Conservation (phyloP, 805 yeast genomes). For the Starmerella riodocensis region DNA sequence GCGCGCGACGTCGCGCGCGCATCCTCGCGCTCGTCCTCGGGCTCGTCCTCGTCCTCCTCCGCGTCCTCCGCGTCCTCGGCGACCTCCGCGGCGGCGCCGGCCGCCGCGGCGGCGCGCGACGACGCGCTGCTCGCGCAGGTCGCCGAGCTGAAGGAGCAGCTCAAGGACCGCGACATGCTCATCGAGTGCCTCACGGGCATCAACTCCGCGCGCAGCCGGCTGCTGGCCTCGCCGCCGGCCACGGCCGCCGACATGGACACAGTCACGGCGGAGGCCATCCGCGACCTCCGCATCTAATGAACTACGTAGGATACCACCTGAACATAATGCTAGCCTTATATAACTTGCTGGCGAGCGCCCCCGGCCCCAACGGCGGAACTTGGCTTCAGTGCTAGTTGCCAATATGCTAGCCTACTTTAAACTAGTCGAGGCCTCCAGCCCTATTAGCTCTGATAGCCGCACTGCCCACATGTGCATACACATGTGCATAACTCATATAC, state of each 20-base stretch:
- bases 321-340: no score
- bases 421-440: no score
- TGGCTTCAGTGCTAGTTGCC: no score
- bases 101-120: conserved; percentile 20
- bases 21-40: no score
- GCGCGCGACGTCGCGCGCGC: no score
- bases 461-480: no score
- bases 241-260: background rate
- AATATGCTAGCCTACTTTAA: no score
- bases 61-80: background rate
- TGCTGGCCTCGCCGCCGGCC: background rate
- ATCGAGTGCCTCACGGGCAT: conserved; percentile 8
- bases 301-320: no score
- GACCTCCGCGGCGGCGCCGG: background rate
- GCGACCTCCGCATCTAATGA: conserved; percentile 10
- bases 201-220: conserved; percentile 1
- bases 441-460: no score
- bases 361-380: no score
- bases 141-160: conserved; percentile 40
- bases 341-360: no score
- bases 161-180: conserved; percentile 11
- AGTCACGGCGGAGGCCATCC: conserved; percentile 6
- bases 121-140: conserved; percentile 60
- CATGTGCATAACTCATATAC: no score
- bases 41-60: background rate